Conservation (phyloP, 768 basidiomycete species). For the Leccinum incarnatum region DNA sequence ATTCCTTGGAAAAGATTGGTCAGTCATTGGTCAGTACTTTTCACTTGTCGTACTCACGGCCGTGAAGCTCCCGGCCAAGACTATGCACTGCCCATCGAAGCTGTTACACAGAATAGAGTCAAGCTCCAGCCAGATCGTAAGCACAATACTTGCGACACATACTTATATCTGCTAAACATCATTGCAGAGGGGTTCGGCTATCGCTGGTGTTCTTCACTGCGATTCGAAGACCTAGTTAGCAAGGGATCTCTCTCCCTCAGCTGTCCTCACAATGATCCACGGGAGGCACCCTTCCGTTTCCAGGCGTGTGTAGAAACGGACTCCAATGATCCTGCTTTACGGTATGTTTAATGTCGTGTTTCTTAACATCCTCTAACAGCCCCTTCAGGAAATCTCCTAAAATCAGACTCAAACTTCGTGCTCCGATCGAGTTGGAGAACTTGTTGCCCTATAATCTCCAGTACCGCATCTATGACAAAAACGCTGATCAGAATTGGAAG, state of each 20-base stretch:
- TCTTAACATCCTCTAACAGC: constrained; percentile 3
- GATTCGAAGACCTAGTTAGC: constrained; percentile 84
- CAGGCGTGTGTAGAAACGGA: constrained; percentile 89
- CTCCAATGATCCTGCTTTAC: constrained; percentile 46
- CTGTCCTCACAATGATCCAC: constrained; percentile 77
- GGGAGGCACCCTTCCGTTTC: constrained; percentile 90
- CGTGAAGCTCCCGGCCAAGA: constrained; percentile 79
- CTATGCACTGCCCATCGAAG: constrained; percentile 87
- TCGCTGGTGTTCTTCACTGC: constrained; percentile 84
- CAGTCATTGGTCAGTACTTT: constrained; percentile 20
- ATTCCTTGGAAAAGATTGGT: constrained; percentile 82
- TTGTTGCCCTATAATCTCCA: constrained; percentile 90
- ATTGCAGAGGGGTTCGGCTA: constrained; percentile 90
- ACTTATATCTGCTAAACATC: constrained; percentile 3
- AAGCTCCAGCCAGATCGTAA: constrained; percentile 90
- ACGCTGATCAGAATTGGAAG: constrained; percentile 90
- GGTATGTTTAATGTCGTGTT: constrained; percentile 40
- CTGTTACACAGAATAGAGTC: constrained; percentile 77
- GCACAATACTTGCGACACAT: constrained; percentile 23
- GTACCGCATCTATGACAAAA: constrained; percentile 96
- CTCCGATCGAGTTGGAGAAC: constrained; percentile 95
- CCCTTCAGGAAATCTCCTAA: constrained; percentile 73
- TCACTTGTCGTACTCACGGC: constrained; percentile 50
- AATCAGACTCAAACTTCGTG: constrained; percentile 80
- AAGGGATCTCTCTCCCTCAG: constrained; percentile 71